These are phyloP conservation scores for Staphylotrichum longicolle DNA, from an alignment of 495 filamentous ascomycete species.

Conservation along the genomic window DNA sequence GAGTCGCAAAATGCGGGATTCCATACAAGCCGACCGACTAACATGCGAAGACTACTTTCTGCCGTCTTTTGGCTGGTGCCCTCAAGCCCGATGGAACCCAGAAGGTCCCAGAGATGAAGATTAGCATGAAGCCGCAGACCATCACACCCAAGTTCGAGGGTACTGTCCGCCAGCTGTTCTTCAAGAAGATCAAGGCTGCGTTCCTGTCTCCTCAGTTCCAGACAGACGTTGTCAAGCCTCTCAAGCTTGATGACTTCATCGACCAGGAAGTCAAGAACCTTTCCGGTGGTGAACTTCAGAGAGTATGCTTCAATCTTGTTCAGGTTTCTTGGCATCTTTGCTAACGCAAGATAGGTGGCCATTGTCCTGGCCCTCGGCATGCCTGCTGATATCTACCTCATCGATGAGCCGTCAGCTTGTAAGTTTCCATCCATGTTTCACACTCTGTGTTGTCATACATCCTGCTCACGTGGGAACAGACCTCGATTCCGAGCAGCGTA, in stretches of 20 bases:
- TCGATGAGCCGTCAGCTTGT: slow-evolving; percentile 66
- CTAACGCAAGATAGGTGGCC: slow-evolving; percentile 58
- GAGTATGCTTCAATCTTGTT: slow-evolving; percentile 40
- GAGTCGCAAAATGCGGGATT: not conserved
- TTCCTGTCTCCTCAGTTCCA: slow-evolving; percentile 98
- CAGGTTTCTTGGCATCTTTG: not conserved
- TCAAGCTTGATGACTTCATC: slow-evolving; percentile 97
- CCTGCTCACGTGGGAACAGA: slow-evolving; percentile 22
- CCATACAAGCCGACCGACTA: slow-evolving; percentile 36
- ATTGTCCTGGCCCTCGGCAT: slow-evolving; percentile 93
- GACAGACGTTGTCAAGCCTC: slow-evolving; percentile 97
- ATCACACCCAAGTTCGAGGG: slow-evolving; percentile 97
- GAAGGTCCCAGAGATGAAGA: slow-evolving; percentile 87
- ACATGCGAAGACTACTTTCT: slow-evolving; percentile 96
- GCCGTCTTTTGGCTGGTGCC: slow-evolving; percentile 87
- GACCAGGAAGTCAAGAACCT: slow-evolving; percentile 98
- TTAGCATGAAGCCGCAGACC: slow-evolving; percentile 99
- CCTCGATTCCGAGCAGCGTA: slow-evolving; percentile 98
- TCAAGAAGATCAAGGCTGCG: slow-evolving; percentile 85
- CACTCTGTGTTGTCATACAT: not conserved
- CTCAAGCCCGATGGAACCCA: slow-evolving; percentile 78
- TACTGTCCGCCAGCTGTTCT: slow-evolving; percentile 80
- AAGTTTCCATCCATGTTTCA: slow-evolving; percentile 5
- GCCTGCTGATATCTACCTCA: slow-evolving; percentile 97
- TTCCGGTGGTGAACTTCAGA: slow-evolving; percentile 97